A percentile compares a stretch with the other conserved stretches of the same genome.
phyloP scores from a whole-genome alignment of 2,329 filamentous ascomycete genomes.

The Fusarium anguioides region DNA sequence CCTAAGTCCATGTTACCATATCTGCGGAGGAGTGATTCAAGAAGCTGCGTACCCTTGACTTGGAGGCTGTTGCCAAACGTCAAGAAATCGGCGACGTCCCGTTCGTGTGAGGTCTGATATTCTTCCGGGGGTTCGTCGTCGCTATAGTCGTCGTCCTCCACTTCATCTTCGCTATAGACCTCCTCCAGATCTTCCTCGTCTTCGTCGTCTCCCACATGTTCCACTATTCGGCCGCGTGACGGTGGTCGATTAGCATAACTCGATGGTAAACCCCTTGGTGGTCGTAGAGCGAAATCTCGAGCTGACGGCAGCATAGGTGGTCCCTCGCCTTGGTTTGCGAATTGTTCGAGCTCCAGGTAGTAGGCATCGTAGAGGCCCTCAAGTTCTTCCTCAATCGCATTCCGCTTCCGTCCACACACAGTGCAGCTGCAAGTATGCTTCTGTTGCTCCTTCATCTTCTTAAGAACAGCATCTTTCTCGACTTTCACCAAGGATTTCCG shows the following conservation, averaged over 20 bases:
- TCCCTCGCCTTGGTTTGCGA: slow-evolving; percentile 83
- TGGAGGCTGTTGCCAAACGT: slow-evolving; percentile 97
- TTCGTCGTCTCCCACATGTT: slow-evolving; percentile 69
- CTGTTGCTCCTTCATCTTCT: slow-evolving; percentile 99
- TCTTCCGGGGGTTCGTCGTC: slow-evolving; percentile 77
- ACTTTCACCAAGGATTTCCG: slow-evolving; percentile 96
- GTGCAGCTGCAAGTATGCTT: slow-evolving; percentile 99
- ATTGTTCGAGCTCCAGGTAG: slow-evolving; percentile 97
- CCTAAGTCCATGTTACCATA: slow-evolving; percentile 71
- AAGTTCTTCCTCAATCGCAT: slow-evolving; percentile 96
- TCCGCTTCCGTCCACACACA: slow-evolving; percentile 94
- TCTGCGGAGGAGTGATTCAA: slow-evolving; percentile 57
- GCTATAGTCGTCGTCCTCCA: slow-evolving; percentile 69
- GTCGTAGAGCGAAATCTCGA: slow-evolving; percentile 70
- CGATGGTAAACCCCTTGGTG: slow-evolving; percentile 67
- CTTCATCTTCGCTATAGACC: slow-evolving; percentile 62
- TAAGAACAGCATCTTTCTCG: slow-evolving; percentile 96
- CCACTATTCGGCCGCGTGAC: slow-evolving; percentile 79
- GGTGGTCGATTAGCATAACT: slow-evolving; percentile 74
- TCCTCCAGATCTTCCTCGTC: slow-evolving; percentile 67
- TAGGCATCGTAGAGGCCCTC: slow-evolving; percentile 98
- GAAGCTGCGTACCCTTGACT: slow-evolving; percentile 77
- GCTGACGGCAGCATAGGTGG: slow-evolving; percentile 64
- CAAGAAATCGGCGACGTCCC: slow-evolving; percentile 86
- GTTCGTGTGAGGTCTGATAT: slow-evolving; percentile 71